Percentiles rank a stretch among this genome's conserved stretches.
These are phyloP conservation scores for Talaromyces sp. DNA, from an alignment of 2,329 filamentous ascomycete genomes.

Conservation along the genomic window DNA sequence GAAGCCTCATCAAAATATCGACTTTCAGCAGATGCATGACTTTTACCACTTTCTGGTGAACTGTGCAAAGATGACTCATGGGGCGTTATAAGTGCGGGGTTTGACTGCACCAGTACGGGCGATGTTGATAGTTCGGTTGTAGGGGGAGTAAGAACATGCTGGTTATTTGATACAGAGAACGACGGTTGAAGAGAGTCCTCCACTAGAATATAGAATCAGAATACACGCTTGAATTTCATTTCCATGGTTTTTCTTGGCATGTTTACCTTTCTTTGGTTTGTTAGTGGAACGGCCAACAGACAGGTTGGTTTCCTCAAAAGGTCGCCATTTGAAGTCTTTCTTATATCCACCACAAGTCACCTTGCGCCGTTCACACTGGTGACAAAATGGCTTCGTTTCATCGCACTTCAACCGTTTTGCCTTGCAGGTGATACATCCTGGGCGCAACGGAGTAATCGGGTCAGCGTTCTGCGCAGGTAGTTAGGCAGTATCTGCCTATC, in stretches of 20 bases:
- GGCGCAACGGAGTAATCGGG: conserved; percentile 25
- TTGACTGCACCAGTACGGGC: conserved; percentile 10
- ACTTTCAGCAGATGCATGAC: conserved; percentile 17
- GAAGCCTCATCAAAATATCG: conserved; percentile 17
- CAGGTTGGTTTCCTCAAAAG: conserved; percentile 67
- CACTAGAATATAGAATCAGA: conserved; percentile 1
- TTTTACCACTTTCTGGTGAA: conserved; percentile 22
- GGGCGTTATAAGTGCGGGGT: conserved; percentile 10
- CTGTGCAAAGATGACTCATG: conserved; percentile 15
- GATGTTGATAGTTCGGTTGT: conserved; percentile 19
- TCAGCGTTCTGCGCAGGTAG: conserved; percentile 26
- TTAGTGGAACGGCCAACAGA: conserved; percentile 35
- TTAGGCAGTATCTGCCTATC: conserved; percentile 2
- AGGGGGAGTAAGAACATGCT: conserved; percentile 18
- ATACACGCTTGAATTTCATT: too few relatives aligned
- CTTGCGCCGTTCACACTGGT: conserved; percentile 66
- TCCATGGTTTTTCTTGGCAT: neutral
- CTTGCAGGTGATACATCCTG: conserved; percentile 75
- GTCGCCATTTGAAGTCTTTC: conserved; percentile 75
- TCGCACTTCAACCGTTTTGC: conserved; percentile 74
- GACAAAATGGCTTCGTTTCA: conserved; percentile 69
- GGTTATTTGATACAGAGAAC: conserved; percentile 1
- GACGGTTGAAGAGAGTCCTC: conserved; percentile 4
- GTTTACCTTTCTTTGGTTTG: conserved; percentile 53
- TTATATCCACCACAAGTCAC: conserved; percentile 72